Evolutionary conservation across 1,139 yeast species (phyloP).

Genomic region (Suhomyces wounanorum): DNA sequence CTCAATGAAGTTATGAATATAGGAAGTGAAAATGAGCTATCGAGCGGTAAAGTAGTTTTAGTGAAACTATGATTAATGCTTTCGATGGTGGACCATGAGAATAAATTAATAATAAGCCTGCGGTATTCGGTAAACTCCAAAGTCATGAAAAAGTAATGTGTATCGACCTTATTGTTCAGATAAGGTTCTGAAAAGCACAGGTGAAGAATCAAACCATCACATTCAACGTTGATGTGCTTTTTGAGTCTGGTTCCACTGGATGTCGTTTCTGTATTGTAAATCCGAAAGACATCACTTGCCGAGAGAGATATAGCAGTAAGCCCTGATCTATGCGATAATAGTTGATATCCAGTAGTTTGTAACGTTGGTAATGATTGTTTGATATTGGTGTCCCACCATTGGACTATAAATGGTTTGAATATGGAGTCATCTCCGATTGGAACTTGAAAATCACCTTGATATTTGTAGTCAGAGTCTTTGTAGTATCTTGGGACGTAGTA

Average conservation of each 20-base stretch:
- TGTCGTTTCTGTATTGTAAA: constrained; percentile 39
- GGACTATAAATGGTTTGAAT: constrained; percentile 49
- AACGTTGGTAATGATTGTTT: constrained; percentile 24
- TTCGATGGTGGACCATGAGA: constrained; percentile 43
- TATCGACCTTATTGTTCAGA: constrained; percentile 25
- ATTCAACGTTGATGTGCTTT: constrained; percentile 40
- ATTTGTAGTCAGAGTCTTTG: constrained; percentile 28
- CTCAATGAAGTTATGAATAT: constrained; percentile 41
- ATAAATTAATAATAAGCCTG: constrained; percentile 40
- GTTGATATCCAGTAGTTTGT: constrained; percentile 36
- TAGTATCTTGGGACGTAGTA: constrained; percentile 36
- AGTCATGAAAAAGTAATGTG: constrained; percentile 38
- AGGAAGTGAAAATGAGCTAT: constrained; percentile 42
- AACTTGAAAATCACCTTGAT: constrained; percentile 12
- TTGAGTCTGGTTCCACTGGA: constrained; percentile 40
- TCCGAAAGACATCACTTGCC: constrained; percentile 38
- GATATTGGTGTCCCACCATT: constrained; percentile 49
- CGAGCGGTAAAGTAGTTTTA: constrained; percentile 39
- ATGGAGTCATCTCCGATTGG: constrained; percentile 18
- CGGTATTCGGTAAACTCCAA: constrained; percentile 39
- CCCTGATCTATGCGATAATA: constrained; percentile 42
- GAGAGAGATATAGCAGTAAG: constrained; percentile 42
- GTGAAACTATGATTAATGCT: constrained; percentile 19
- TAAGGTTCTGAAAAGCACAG: constrained; percentile 47
- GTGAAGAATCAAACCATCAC: constrained; percentile 43